phyloP scores from a whole-genome alignment of 192 early-diverging fungal species.

The Geranomyces variabilis region DNA sequence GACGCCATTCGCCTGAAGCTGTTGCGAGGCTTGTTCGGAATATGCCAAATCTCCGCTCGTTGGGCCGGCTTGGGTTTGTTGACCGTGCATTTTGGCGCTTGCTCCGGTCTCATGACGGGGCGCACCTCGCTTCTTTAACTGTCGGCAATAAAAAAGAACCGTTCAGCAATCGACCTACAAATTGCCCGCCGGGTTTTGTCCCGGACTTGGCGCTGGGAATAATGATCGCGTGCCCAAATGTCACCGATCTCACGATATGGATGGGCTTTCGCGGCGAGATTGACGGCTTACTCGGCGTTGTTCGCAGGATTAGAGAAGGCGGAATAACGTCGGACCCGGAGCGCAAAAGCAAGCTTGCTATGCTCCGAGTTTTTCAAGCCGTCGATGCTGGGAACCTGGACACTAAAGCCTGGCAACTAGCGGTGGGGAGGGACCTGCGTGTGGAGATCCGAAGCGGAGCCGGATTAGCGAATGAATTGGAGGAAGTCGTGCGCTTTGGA shows the following conservation, averaged over 20 bases:
- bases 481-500: slow-evolving; percentile 3
- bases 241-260: not conserved
- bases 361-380: not conserved
- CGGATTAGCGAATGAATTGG: not conserved
- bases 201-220: slow-evolving; percentile 2
- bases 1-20: slow-evolving; percentile 1
- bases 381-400: slow-evolving; percentile 11
- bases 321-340: slow-evolving; percentile 4
- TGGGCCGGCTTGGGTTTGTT: slow-evolving; percentile 16
- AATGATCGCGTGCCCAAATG: slow-evolving; percentile 4
- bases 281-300: not conserved
- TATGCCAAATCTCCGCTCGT: slow-evolving; percentile 6
- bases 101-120: not conserved
- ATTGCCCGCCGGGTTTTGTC: not conserved
- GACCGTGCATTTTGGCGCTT: slow-evolving; percentile 4
- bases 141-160: slow-evolving; percentile 6
- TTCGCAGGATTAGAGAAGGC: slow-evolving; percentile 4
- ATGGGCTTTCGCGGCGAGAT: not conserved
- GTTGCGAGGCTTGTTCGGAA: not conserved
- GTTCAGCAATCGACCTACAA: not conserved
- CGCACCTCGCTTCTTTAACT: not conserved
- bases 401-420: not conserved
- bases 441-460: slow-evolving; percentile 11
- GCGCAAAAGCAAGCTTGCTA: not conserved
- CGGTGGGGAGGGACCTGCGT: not conserved